Base-by-base conservation (phyloP, 2,329 filamentous ascomycete species). In the Arthrobotrys megalospora region DNA sequence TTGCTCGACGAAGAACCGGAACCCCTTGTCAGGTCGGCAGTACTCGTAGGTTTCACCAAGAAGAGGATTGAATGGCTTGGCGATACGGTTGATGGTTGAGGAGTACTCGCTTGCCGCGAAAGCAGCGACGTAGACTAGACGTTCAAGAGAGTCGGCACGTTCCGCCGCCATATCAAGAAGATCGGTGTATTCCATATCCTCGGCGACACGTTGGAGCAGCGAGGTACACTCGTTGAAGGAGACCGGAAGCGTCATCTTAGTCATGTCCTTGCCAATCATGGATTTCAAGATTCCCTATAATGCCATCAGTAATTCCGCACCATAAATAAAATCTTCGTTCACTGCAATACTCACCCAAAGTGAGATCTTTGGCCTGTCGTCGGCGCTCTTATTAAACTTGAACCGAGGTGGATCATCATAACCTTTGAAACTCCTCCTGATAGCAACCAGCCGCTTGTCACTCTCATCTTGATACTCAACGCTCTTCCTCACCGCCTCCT, bases 251-350 rank as follows among this genome's bases (percentile, higher is more conserved):
- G 96, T 98, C 95, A 99, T 99, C 87, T 96, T 98, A 43, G 96
- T 98, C 96, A 99, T 98, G 83, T 99, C 96, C 84, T 99, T 98
- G 80, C 96, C 96, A 85, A 99, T 97, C 96, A 99, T 98, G 21
- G 95, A 98, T 86, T 98, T 99, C 80, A 99, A 86, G 81, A 99
- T 97, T 81, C 92, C 92, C 94, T 97, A 80, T 45, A 7, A 58
- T 41, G 1, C 6, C 1, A 66, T 32, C 55, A 43, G 11, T 70
- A 10, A 19, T 78, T 14, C 50, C 67, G 85, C 79, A 85, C 24
- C 53, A 64, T 6, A 76, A 43, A 19, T 55, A 8, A 12, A 5
- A 47, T 48, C 38, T 47, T 48, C 41, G 36, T 24, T 58, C 34
- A 58, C 41, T 38, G 6, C 45, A 43, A 32, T 52, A 86, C 91